phyloP scores from a whole-genome alignment of 371 early-diverging fungal genomes.

The Thermomucor indicae-seudaticae region DNA sequence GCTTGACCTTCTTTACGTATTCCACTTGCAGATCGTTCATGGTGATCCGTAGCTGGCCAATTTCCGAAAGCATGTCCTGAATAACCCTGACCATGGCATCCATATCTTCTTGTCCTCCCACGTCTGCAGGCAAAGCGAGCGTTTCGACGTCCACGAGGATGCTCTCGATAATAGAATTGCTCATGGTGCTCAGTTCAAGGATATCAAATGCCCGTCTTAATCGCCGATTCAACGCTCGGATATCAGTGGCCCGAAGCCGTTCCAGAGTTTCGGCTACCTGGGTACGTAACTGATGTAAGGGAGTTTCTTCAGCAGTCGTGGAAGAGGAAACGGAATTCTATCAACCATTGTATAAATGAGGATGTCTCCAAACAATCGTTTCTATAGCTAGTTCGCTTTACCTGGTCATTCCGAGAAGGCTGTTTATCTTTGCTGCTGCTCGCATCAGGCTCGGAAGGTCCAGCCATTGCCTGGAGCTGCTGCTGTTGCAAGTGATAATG shows the following conservation, averaged over 20 bases:
- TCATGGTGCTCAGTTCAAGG: slow-evolving; percentile 65
- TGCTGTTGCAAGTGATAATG: slow-evolving; percentile 26
- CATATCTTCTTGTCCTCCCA: slow-evolving; percentile 38
- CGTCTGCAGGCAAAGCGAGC: slow-evolving; percentile 21
- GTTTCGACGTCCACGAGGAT: slow-evolving; percentile 56
- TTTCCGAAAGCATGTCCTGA: slow-evolving; percentile 61
- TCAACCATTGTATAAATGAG: no score
- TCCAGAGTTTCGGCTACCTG: slow-evolving; percentile 27
- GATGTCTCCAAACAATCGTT: no score
- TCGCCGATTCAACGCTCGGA: slow-evolving; percentile 56
- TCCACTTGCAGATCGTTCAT: slow-evolving; percentile 70
- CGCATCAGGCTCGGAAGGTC: slow-evolving; percentile 1
- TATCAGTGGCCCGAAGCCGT: slow-evolving; percentile 51
- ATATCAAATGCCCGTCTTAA: slow-evolving; percentile 66
- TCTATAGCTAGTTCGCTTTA: no score
- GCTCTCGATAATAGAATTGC: slow-evolving; percentile 71
- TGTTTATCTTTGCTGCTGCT: no score
- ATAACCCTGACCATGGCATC: slow-evolving; percentile 53
- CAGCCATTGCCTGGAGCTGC: slow-evolving; percentile 7
- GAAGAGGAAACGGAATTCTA: slow-evolving; percentile 17
- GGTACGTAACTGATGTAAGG: slow-evolving; percentile 11
- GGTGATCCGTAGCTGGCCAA: slow-evolving; percentile 57
- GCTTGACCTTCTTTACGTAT: slow-evolving; percentile 64
- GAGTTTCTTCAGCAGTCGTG: slow-evolving; percentile 5
- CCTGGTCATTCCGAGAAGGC: no score